phyloP scores from a whole-genome alignment of 129 eudicot genomes.

The Flaveria ramosissima region DNA sequence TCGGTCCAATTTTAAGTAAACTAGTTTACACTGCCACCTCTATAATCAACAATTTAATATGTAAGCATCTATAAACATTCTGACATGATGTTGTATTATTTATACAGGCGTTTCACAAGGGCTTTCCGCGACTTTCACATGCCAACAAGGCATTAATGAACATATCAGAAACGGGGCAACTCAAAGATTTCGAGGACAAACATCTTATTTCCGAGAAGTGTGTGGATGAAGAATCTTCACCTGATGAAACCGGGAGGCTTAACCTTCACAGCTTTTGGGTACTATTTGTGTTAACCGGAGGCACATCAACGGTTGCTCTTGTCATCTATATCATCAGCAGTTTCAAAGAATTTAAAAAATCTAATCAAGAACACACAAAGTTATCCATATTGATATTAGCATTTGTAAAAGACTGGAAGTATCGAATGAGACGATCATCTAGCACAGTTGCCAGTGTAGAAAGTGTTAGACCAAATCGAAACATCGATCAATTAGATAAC shows the following conservation, averaged over 20 bases:
- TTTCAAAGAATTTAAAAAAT: slow-evolving; percentile 21
- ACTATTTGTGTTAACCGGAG: slow-evolving; percentile 48
- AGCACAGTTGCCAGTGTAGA: slow-evolving; percentile 36
- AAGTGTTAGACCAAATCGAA: slow-evolving; percentile 36
- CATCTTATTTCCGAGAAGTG: slow-evolving; percentile 34
- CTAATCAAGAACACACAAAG: slow-evolving; percentile 14
- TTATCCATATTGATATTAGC: neutral
- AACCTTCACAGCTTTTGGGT: slow-evolving; percentile 45
- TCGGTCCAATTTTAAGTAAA: neutral
- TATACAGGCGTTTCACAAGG: slow-evolving; percentile 48
- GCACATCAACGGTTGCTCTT: slow-evolving; percentile 47
- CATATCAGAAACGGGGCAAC: slow-evolving; percentile 37
- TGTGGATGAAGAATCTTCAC: slow-evolving; percentile 38
- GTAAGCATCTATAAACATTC: neutral
- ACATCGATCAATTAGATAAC: slow-evolving; percentile 25
- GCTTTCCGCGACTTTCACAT: slow-evolving; percentile 28
- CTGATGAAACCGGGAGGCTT: slow-evolving; percentile 36
- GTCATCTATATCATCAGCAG: slow-evolving; percentile 18
- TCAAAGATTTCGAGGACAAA: slow-evolving; percentile 34
- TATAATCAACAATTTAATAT: neutral
- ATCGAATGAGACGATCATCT: slow-evolving; percentile 32
- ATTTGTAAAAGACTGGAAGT: slow-evolving; percentile 28
- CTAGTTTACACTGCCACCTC: neutral
- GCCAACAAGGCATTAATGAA: slow-evolving; percentile 44
- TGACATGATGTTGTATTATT: slow-evolving; percentile 1